Conservation (phyloP, 2,329 filamentous ascomycete species). For the Claviceps monticola region DNA sequence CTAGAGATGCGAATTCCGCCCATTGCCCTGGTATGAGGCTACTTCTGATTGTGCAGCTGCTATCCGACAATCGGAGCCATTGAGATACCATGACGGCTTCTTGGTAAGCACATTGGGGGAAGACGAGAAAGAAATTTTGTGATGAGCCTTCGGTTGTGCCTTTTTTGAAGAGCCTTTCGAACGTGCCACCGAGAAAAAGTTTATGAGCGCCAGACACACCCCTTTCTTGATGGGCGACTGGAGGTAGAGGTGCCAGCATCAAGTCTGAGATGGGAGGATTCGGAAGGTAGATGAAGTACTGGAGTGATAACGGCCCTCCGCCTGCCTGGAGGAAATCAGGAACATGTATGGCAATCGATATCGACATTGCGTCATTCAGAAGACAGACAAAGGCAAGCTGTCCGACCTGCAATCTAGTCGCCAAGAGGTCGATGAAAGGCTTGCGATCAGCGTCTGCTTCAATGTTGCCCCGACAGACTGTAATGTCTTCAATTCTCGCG, state of each 20-base stretch:
- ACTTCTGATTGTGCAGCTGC: conserved; percentile 27
- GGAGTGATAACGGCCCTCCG: conserved; percentile 11
- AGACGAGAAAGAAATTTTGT: conserved; percentile 32
- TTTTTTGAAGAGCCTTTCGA: conserved; percentile 14
- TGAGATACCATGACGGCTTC: conserved; percentile 24
- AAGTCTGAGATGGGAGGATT: conserved; percentile 7
- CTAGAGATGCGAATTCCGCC: conserved; percentile 25
- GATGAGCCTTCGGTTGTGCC: conserved; percentile 7
- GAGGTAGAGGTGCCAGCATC: conserved; percentile 14
- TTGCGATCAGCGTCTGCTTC: conserved; percentile 4
- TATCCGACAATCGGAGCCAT: conserved; percentile 30
- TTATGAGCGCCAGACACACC: conserved; percentile 12
- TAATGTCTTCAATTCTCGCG: conserved; percentile 3
- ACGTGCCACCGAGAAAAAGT: conserved; percentile 19
- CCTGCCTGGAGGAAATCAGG: neutral
- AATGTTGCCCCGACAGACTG: conserved; percentile 11
- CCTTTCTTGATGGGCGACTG: neutral
- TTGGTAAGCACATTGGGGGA: conserved; percentile 24
- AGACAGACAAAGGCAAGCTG: conserved; percentile 23
- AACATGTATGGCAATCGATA: conserved; percentile 23
- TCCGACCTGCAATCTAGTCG: conserved; percentile 20
- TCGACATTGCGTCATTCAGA: conserved; percentile 4
- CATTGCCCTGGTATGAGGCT: conserved; percentile 31
- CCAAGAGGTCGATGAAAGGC: conserved; percentile 14
- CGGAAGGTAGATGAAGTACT: conserved; percentile 25